Evolutionary conservation across 345 rosid genomes (phyloP), one percentile per base, ranked within the genome.

Genomic region (Corchorus olitorius): DNA sequence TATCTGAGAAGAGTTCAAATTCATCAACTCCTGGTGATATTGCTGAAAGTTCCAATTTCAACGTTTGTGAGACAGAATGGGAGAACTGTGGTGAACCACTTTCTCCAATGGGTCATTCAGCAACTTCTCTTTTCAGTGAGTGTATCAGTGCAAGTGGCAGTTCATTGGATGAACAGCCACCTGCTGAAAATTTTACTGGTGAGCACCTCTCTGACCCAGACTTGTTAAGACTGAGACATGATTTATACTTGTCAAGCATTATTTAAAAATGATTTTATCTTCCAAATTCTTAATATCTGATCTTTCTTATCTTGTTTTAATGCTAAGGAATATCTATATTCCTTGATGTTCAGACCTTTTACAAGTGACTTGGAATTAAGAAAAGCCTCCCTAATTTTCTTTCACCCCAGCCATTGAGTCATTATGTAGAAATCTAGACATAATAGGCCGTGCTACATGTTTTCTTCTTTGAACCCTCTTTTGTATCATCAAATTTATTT

Each of bases 11-110:
- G 88, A 80, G 89, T 81, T 84, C 90, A 59, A 77, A 79, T 83
- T 89, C 98, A 74, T 88, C 94, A 45, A 86, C 87, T 58, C 92
- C 88, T 73, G 82, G 83, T 77, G 92, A 87, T 79, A 73, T 80
- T 70, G 84, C 87, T 65, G 89, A 84, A 80, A 80, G 89, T 79
- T 81, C 89, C 54, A 75, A 81, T 71, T 73, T 81, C 79, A 84
- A 89, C 70, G 65, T 82, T 55, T 81, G 88, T 74, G 86, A 87
- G 81, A 77, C 90, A 48, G 89, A 89, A 72, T 86, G 91, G 89
- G 91, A 84, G 65, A 93, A 88, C 49, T 86, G 75, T 72, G 87
- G 86, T 49, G 89, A 88, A 53, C 80, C 89, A 35, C 84, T 89
- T 45, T 88, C 92, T 80, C 93, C 90, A 17, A 34, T 87, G 88